These are phyloP conservation scores for Stygiomarasmius scandens DNA, from an alignment of 1,284 basidiomycete genomes.

Conservation along the genomic window DNA sequence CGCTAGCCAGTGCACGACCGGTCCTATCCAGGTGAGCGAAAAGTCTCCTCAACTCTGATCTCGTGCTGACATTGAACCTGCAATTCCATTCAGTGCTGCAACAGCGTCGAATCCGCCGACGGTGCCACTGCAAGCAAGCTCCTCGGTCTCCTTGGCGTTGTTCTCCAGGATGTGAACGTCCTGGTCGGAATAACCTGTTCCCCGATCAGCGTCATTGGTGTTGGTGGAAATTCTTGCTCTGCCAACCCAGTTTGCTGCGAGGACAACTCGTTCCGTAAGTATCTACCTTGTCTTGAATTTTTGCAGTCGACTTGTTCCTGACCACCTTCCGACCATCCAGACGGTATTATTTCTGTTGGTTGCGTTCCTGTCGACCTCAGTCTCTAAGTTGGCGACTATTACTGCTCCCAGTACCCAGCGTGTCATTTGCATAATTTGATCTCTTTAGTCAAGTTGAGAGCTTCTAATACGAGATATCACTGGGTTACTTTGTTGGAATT, in stretches of 20 bases:
- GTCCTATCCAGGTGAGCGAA: conserved; percentile 1
- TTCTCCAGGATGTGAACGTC: conserved; percentile 14
- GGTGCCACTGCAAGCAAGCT: no score
- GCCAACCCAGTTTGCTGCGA: conserved; percentile 17
- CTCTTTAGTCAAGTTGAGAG: no score
- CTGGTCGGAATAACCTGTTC: conserved; percentile 16
- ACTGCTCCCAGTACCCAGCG: no score
- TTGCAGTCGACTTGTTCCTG: not conserved
- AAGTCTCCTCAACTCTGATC: not conserved
- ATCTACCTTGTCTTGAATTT: not conserved
- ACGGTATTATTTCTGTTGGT: conserved; percentile 7
- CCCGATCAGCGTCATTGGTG: conserved; percentile 16
- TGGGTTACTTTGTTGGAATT: no score
- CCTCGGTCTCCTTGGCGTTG: conserved; percentile 13
- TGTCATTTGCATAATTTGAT: no score
- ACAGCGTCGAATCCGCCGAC: no score
- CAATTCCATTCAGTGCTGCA: no score
- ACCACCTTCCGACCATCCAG: not conserved
- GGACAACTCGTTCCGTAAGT: conserved; percentile 9
- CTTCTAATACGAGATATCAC: no score
- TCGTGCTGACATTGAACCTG: no score
- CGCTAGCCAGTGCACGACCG: not conserved
- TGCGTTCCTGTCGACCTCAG: conserved; percentile 2
- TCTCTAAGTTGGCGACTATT: no score
- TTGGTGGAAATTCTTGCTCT: conserved; percentile 4